Base-by-base conservation (phyloP, 208 protist species). In the Novymonas esmeraldas region DNA sequence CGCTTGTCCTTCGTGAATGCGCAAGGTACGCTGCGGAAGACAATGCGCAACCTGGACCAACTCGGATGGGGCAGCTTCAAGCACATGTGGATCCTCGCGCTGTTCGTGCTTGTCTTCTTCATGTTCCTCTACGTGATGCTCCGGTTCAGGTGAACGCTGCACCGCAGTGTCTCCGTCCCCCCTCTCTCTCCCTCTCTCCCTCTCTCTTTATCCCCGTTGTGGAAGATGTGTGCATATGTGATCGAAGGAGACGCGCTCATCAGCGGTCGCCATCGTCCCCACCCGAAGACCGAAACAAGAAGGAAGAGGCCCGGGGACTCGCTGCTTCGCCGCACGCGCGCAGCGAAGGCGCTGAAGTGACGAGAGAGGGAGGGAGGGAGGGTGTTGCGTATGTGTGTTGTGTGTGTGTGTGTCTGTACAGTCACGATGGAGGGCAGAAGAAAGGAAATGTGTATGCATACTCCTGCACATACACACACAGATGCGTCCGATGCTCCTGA, bases 71-170 rank as follows among this genome's bases (percentile, higher is more conserved):
- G 62, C 1, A 71, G 78, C 56, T 84, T 87, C 41, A 70, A 44
- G n/a, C 90, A 95, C 64, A 92, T 95, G 73, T 95, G 90, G 87
- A 38, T 90, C 26, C 76, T 95, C n/a, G 87, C 87, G 22, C 65
- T 93, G 4, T 93, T 95, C 64, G 80, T 88, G 18, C 29, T 95
- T 58, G 62, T 89, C 18, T 89, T 92, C 28, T 76, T 92, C 41
- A 77, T 95, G 79, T 50, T 93, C 16, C 85, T 92, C n/a, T 93
- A 90, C 39, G 5, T 92, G 45, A 78, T 93, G 72, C 39, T 95
- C 26, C 84, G 81, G 33, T 84, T 89, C 41, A 66, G 78, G 18
- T 75, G 66, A 44, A 48, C 16, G n/a, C 14, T 20, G 10, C n/a
- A 16, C 48, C 6, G 9, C 10, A 31, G 4, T 24, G 13, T 10